Evolutionary conservation across 179 eudicot species (phyloP).

Genomic region (Silene coronaria): DNA sequence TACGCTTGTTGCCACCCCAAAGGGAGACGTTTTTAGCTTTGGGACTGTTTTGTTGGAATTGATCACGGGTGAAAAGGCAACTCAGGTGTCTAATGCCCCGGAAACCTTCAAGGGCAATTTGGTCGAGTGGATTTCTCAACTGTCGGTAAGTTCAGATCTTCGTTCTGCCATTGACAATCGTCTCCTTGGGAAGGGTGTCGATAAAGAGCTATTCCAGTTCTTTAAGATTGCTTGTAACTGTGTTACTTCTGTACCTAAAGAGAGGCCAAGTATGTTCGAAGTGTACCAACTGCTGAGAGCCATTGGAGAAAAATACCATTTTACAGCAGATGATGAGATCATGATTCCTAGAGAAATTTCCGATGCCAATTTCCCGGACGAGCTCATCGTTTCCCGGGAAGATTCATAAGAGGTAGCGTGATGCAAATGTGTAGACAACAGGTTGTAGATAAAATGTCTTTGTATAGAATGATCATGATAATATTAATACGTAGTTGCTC

Average conservation of each 20-base stretch:
- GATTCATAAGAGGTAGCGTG: neutral
- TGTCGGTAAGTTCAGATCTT: slow-evolving; percentile 36
- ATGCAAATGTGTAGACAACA: neutral
- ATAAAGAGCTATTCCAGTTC: slow-evolving; percentile 59
- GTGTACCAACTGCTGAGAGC: slow-evolving; percentile 71
- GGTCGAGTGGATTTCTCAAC: slow-evolving; percentile 58
- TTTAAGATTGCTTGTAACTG: slow-evolving; percentile 67
- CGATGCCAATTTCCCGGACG: slow-evolving; percentile 36
- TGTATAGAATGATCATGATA: neutral
- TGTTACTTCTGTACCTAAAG: slow-evolving; percentile 49
- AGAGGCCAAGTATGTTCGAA: slow-evolving; percentile 86
- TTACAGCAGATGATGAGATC: slow-evolving; percentile 61
- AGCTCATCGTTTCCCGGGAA: slow-evolving; percentile 49
- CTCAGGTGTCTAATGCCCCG: slow-evolving; percentile 47
- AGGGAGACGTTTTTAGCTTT: slow-evolving; percentile 81
- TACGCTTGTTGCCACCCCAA: slow-evolving; percentile 75
- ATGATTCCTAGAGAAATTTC: slow-evolving; percentile 36
- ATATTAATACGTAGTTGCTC: neutral
- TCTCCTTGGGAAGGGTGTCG: slow-evolving; percentile 43
- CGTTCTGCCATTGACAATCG: slow-evolving; percentile 49
- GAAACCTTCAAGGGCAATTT: slow-evolving; percentile 74
- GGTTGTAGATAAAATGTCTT: neutral
- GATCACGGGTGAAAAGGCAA: slow-evolving; percentile 67
- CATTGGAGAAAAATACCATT: slow-evolving; percentile 68
- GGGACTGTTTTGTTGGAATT: slow-evolving; percentile 78